phyloP scores from a whole-genome alignment of 2,329 filamentous ascomycete species.

The Teratosphaeria destructans region DNA sequence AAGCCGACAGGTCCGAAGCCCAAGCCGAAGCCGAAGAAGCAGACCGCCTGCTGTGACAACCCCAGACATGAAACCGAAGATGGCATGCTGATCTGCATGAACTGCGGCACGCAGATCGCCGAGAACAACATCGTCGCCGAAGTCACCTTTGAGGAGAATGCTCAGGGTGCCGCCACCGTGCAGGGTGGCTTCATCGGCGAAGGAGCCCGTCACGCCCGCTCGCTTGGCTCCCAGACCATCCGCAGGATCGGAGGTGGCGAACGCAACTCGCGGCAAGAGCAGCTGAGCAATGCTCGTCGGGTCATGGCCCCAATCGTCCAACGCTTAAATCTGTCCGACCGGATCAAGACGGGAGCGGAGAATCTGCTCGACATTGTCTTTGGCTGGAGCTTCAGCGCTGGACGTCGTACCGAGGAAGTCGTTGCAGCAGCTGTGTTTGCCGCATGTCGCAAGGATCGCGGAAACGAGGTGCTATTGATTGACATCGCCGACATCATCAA shows the following conservation, averaged over 20 bases:
- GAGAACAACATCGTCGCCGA: constrained; percentile 87
- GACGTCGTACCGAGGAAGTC: constrained; percentile 73
- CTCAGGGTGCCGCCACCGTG: constrained; percentile 75
- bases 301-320: constrained; percentile 30
- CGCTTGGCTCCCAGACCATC: constrained; percentile 39
- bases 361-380: constrained; percentile 39
- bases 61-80: constrained; percentile 23
- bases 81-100: constrained; percentile 53
- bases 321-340: constrained; percentile 29
- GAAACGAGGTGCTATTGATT: constrained; percentile 85
- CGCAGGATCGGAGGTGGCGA: constrained; percentile 35
- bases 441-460: constrained; percentile 63
- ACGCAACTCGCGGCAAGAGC: constrained; percentile 48
- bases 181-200: constrained; percentile 82
- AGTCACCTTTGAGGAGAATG: constrained; percentile 79
- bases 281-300: constrained; percentile 33
- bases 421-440: constrained; percentile 87
- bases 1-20: background rate
- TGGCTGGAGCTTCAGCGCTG: constrained; percentile 63
- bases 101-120: constrained; percentile 74
- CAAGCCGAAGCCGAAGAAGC: constrained; percentile 5
- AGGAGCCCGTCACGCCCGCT: constrained; percentile 69
- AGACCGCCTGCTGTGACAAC: constrained; percentile 14
- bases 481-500: constrained; percentile 78
- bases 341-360: constrained; percentile 29